A percentile compares a stretch with the other conserved stretches of the same genome.
phyloP scores from a whole-genome alignment of 129 eudicot species.

The Lonicera japonica region DNA sequence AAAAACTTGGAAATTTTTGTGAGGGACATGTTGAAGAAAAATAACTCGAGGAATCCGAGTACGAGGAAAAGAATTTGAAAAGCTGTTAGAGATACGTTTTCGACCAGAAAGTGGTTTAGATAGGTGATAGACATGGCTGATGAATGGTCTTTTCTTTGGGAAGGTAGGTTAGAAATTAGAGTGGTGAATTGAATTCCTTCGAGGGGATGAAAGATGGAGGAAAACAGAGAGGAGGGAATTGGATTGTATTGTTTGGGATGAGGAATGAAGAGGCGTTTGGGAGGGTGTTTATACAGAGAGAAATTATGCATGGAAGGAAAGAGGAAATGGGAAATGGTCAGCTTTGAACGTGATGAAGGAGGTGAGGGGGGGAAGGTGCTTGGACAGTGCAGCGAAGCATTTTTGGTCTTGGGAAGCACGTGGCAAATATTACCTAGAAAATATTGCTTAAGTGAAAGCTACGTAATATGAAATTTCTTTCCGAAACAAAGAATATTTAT shows the following conservation, averaged over 20 bases:
- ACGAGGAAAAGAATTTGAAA: slow-evolving; percentile 13
- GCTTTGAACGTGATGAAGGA: not conserved
- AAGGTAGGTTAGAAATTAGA: too few species aligned
- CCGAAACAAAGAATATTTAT: too few species aligned
- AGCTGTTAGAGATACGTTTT: not conserved
- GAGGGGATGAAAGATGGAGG: not conserved
- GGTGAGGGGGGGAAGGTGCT: not conserved
- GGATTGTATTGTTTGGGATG: not conserved
- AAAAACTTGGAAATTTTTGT: slow-evolving; percentile 18
- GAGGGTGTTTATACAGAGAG: not conserved
- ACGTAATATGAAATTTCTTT: too few species aligned
- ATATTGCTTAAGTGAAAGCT: too few species aligned
- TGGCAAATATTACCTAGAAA: too few species aligned
- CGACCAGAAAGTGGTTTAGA: slow-evolving; percentile 1
- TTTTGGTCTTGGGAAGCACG: too few species aligned
- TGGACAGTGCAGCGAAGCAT: not conserved
- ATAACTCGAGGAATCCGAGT: slow-evolving; percentile 26
- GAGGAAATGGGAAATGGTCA: not conserved
- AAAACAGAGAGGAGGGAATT: not conserved
- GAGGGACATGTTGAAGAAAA: slow-evolving; percentile 24
- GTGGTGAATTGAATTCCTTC: not conserved
- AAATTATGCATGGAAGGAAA: not conserved
- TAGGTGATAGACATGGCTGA: slow-evolving; percentile 11
- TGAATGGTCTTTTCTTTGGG: not conserved
- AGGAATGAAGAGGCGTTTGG: not conserved